A percentile compares a stretch with the other conserved stretches of the same genome.
Conservation (phyloP, 805 yeast genomes). For the Gaillardinia entomophila region DNA sequence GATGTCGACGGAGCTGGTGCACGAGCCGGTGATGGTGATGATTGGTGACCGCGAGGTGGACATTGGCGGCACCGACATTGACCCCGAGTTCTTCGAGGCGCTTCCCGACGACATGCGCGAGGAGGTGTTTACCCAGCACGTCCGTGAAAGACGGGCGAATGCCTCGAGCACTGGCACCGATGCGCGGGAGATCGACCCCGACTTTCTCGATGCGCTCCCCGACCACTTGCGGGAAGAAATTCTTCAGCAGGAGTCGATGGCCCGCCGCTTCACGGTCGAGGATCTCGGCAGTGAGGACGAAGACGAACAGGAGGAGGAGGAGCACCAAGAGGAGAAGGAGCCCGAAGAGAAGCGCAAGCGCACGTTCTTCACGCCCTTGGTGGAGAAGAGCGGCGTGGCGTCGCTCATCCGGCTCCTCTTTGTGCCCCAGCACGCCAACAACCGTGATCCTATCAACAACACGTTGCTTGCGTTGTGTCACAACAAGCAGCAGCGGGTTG, state of each 20-base stretch:
- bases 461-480: slow-evolving; percentile 63
- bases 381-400: slow-evolving; percentile 73
- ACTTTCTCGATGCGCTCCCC: slow-evolving; percentile 77
- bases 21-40: slow-evolving; percentile 56
- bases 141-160: slow-evolving; percentile 66
- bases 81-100: slow-evolving; percentile 85
- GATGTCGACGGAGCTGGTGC: slow-evolving; percentile 12
- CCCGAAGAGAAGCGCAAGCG: slow-evolving; percentile 17
- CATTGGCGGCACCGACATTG: slow-evolving; percentile 85
- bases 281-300: slow-evolving; percentile 8
- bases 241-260: slow-evolving; percentile 49
- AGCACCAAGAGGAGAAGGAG: slow-evolving; percentile 1
- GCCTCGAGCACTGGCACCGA: slow-evolving; percentile 38
- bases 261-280: slow-evolving; percentile 29
- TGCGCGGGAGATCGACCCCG: slow-evolving; percentile 69
- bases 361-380: slow-evolving; percentile 54
- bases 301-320: slow-evolving; percentile 4
- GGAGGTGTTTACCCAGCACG: slow-evolving; percentile 82
- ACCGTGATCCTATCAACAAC: slow-evolving; percentile 59
- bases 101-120: slow-evolving; percentile 90
- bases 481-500: slow-evolving; percentile 74
- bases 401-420: slow-evolving; percentile 66
- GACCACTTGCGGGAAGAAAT: slow-evolving; percentile 59
- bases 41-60: slow-evolving; percentile 79
- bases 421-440: slow-evolving; percentile 60